A percentile compares a stretch with the other conserved stretches of the same genome.
These are phyloP conservation scores for Penstemon eatonii DNA, from an alignment of 257 asterid genomes.

Conservation along the genomic window DNA sequence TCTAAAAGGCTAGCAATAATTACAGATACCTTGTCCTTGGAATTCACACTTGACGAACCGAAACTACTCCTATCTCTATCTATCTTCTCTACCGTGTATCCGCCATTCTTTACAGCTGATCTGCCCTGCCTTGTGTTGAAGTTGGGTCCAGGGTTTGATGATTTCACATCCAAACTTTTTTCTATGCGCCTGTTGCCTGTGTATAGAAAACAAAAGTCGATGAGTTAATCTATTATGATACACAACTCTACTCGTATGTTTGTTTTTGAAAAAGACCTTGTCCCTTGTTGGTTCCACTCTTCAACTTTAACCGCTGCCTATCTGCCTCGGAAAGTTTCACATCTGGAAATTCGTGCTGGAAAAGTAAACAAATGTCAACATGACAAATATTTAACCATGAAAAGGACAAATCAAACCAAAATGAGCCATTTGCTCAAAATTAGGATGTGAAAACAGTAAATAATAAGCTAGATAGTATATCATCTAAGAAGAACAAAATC, in stretches of 20 bases:
- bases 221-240: not conserved
- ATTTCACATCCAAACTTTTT: conserved; percentile 32
- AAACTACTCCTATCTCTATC: conserved; percentile 22
- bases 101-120: conserved; percentile 35
- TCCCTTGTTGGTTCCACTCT: conserved; percentile 36
- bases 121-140: conserved; percentile 33
- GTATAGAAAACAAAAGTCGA: conserved; percentile 14
- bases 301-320: conserved; percentile 47
- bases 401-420: conserved; percentile 11
- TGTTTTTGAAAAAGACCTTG: conserved; percentile 41
- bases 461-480: not conserved
- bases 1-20: conserved; percentile 22
- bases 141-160: conserved; percentile 34
- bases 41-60: conserved; percentile 32
- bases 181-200: conserved; percentile 46
- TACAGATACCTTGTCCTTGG: conserved; percentile 46
- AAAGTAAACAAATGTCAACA: conserved; percentile 15
- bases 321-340: conserved; percentile 52
- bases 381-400: conserved; percentile 13
- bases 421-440: not conserved
- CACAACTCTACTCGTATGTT: conserved; percentile 10
- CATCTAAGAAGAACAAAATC: not conserved
- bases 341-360: conserved; percentile 58
- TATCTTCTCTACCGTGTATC: conserved; percentile 26
- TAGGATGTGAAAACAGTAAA: not conserved